Percentiles rank a stretch among this genome's conserved stretches.
phyloP scores from a whole-genome alignment of 1,284 basidiomycete genomes.

The Sporisorium sorghi region DNA sequence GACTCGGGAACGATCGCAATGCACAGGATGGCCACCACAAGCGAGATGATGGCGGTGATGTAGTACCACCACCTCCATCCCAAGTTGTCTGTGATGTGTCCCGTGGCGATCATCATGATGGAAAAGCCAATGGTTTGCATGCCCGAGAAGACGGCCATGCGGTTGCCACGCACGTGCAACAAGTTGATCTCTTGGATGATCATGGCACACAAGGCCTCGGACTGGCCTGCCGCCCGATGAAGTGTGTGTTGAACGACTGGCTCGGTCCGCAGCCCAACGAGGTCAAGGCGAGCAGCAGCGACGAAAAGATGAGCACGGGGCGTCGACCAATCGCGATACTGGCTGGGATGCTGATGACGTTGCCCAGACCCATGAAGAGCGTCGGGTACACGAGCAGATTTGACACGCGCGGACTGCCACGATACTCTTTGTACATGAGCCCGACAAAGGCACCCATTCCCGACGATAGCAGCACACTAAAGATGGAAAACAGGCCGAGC shows the following conservation, averaged over 20 bases:
- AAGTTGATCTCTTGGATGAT: conserved; percentile 16
- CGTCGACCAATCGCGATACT: conserved; percentile 9
- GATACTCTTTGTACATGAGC: conserved; percentile 10
- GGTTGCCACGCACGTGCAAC: conserved; percentile 9
- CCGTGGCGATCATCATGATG: conserved; percentile 12
- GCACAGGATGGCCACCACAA: conserved; percentile 2
- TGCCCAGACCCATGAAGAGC: conserved; percentile 12
- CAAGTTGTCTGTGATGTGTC: conserved; percentile 3
- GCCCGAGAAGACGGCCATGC: conserved; percentile 11
- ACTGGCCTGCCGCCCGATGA: conserved; percentile 9
- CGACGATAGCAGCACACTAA: conserved; percentile 13
- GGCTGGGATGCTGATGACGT: conserved; percentile 6
- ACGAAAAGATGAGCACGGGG: conserved; percentile 10
- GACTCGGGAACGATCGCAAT: conserved; percentile 5
- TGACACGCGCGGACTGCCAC: neutral
- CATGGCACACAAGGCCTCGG: conserved; percentile 9
- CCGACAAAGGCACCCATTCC: conserved; percentile 7
- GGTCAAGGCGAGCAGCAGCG: conserved; percentile 11
- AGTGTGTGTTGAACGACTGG: conserved; percentile 9
- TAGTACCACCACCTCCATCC: conserved; percentile 14
- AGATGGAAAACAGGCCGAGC: conserved; percentile 7
- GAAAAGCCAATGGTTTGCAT: conserved; percentile 8
- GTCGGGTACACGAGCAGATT: conserved; percentile 11
- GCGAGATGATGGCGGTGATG: conserved; percentile 8
- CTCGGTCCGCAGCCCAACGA: conserved; percentile 9